Evolutionary conservation across 2,329 filamentous ascomycete genomes (phyloP), one percentile per base, ranked within the genome.

Genomic region (Moelleriella libera): DNA sequence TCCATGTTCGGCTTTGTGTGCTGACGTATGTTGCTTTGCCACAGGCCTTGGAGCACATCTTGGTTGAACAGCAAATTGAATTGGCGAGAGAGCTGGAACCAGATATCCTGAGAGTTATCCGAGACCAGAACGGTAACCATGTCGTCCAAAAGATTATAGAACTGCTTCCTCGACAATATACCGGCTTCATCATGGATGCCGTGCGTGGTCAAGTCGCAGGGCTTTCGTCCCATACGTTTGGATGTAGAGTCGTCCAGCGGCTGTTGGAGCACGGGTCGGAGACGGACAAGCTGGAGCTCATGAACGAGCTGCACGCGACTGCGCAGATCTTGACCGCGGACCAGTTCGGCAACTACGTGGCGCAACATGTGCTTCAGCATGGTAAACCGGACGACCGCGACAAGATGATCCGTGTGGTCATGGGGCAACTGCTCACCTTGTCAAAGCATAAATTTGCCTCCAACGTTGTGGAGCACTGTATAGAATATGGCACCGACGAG

Each of bases 361-460:
- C 85, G 4, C 92, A 97, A 62, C 88, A 97, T 60, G 80, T 97
- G 46, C 88, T 98, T 51, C 71, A 83, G 50, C 79, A 87, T 52
- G 89, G 89, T 29, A 75, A 81, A 46, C 72, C 76, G 4, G 78
- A 83, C 48, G 88, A 96, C 57, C 78, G 82, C 21, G 72, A 74
- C 11, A 78, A 73, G 55, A 83, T 96, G 57, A 84, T 95, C 48
- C 67, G 74, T 30, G 70, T 88, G 44, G 83, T 97, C 53, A 81
- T 82, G 53, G 71, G 72, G 10, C 78, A 88, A 49, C 69, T 95
- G 2, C 65, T 95, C 40, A 68, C 69, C 1, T 82, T 88, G 56
- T 95, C 88, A 30, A 95, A 88, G 69, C 88, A 97, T 69, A 98
- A 98, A 62, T 94, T 87, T 58, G 90, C 92, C 1, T 96, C 89